Evolutionary conservation across 805 yeast genomes (phyloP), one percentile per base, ranked within the genome.

Genomic region (Novakomyces olei): DNA sequence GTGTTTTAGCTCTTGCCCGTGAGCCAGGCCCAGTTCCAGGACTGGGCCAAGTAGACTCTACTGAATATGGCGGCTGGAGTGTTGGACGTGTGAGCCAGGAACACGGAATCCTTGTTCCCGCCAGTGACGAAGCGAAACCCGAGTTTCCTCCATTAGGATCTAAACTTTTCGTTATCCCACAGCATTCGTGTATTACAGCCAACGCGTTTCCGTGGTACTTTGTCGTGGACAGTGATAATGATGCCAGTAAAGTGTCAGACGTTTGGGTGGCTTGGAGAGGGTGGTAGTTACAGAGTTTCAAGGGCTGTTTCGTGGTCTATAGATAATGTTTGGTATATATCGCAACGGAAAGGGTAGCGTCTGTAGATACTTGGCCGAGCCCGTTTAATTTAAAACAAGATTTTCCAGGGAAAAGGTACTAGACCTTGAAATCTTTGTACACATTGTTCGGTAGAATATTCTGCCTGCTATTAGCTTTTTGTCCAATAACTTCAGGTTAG

Each of bases 31-130:
- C 70, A 1, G 43, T 58, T 14, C 65, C 69, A 12, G 85, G 85
- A 0, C 61, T 50, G 45, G 85, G 83, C 3, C 43, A 49, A n/a
- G 50, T 69, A 2, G 34, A 49, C 19, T 41, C 43, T 1, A 61
- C 64, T 1, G 41, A 50, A 9, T 54, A 55, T 1, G 65, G 61
- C 5, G 54, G 60, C 29, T 76, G 83, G 83, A 48, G 51, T 30
- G 67, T 77, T 8, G 75, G 69, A 23, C 58, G 81, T 41, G 49
- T 77, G 30, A 67, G 77, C 35, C 88, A 77, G 48, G 91, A 77
- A 44, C 91, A 77, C 46, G 91, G 88, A 7, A 69, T 77, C 26
- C 50, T 76, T 31, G 34, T 34, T 4, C 27, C 44, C 2, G 40
- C 44, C 9, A 32, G 42, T 14, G 42, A 48, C 9, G 36, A 40